Evolutionary conservation across 2,329 filamentous ascomycete genomes (phyloP).

Genomic region (Ophiosphaerella herpotricha): DNA sequence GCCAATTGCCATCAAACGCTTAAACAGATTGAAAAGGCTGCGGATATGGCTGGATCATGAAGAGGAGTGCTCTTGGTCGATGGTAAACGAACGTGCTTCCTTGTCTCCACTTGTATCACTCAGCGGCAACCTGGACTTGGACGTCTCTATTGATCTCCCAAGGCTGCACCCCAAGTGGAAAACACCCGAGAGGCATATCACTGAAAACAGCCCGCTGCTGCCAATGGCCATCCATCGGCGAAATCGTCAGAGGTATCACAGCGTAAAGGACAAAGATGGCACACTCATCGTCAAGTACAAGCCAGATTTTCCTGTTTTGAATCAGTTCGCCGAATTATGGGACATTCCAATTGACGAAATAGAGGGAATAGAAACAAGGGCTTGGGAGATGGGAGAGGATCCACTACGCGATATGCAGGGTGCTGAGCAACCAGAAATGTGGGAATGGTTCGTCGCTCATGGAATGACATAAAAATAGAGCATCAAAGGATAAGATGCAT

Average conservation of each 20-base stretch:
- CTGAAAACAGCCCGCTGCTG: conserved; percentile 3
- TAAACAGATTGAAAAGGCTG: conserved; percentile 7
- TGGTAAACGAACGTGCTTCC: conserved; percentile 14
- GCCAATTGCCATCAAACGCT: not conserved
- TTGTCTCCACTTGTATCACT: conserved; percentile 7
- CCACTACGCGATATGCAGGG: too few relatives aligned
- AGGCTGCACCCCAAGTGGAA: conserved; percentile 15
- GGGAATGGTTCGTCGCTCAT: too few relatives aligned
- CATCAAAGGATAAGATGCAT: too few relatives aligned
- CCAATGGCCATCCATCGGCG: conserved; percentile 11
- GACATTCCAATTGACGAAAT: too few relatives aligned
- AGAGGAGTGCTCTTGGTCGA: conserved; percentile 10
- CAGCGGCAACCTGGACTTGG: not conserved
- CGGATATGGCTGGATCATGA: conserved; percentile 17
- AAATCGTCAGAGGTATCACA: not conserved
- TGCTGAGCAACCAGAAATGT: too few relatives aligned
- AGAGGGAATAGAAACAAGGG: too few relatives aligned
- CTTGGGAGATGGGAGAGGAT: too few relatives aligned
- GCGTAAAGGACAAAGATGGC: not conserved
- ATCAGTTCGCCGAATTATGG: too few relatives aligned
- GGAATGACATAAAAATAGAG: too few relatives aligned
- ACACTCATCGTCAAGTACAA: not conserved
- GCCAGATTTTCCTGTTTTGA: not conserved
- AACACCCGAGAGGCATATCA: conserved; percentile 13
- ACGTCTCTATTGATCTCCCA: conserved; percentile 11